Base-by-base conservation (phyloP, 345 rosid species). In the Gossypium rotundifolium region DNA sequence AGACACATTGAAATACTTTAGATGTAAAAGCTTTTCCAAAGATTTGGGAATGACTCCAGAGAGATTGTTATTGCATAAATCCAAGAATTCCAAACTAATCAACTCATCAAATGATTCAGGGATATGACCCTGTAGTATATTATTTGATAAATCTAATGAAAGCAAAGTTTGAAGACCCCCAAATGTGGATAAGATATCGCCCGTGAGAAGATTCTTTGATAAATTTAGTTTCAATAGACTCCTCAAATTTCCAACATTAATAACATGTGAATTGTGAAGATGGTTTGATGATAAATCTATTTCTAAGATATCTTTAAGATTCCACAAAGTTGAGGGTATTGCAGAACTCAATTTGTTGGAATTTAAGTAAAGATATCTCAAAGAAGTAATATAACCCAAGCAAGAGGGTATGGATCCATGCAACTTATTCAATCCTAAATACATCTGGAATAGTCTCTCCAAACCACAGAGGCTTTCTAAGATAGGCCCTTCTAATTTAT, bases 71-170 rank as follows among this genome's bases (percentile, higher is more conserved):
- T 46, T 6, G 40, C 8, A 6, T 12, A 79, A 25, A 75, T 75
- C 61, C 58, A 80, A 68, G 9, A 3, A 33, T 13, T 27, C 11
- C 57, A 80, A 20, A 59, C 75, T 22, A 22, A 22, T 22, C 22
- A 22, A 22, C 22, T 22, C 3, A 7, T 9, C 65, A 20, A 64
- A 65, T 48, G 55, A 20, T 65, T 65, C n/a, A 18, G 57, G 76
- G n/a, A 75, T 79, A 6, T 46, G 7, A 40, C 82, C 68, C n/a
- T 38, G 25, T 3, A 64, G 10, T 9, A 9, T 64, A n/a, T 64
- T 38, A 3, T 17, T 0, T 8, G 48, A 64, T 17, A 64, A n/a
- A 64, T 22, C 22, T 63, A 63, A 9, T 8, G 48, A 38, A 63
- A 9, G 2, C 23, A 63, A 9, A 38, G 6, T 40, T 63, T 17